Evolutionary conservation across 2,329 filamentous ascomycete species (phyloP), one percentile per base, ranked within the genome.

Genomic region (Didymellaceae sp.): DNA sequence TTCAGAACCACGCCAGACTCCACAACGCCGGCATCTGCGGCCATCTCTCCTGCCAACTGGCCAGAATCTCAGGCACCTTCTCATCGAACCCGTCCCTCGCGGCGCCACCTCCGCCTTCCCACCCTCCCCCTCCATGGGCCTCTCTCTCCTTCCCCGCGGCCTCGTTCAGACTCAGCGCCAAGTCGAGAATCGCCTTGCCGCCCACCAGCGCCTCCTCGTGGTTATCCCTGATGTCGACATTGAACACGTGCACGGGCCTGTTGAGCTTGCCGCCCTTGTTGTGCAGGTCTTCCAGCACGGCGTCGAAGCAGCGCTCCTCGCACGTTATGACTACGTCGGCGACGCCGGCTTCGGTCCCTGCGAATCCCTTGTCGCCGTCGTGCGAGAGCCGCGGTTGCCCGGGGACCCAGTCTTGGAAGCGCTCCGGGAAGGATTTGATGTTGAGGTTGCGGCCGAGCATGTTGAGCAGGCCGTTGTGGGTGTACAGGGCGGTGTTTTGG

Each of bases 251-350:
- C 0, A 99, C 94, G 0, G 94, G 92, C 2, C 91, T 81, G 73
- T 99, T 99, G 49, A 99, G 79, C 3, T 90, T 88, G 0, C 88
- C 86, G 6, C 93, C 94, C 55, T 95, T 85, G 64, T 86, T 89
- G 55, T 96, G 84, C 43, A 99, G 79, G 71, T 99, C 93, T 65
- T 99, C 94, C 9, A 99, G 83, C 25, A 99, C 94, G 4, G 94
- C 92, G 74, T 99, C 94, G 91, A 95, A 99, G 71, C 94, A 99
- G 54, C 94, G 82, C 76, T 99, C 94, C 74, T 99, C 94, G 69
- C 94, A 99, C 0, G 94, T 99, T 61, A 99, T 92, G 51, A 99
- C 92, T 6, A 97, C 80, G 70, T 99, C 94, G 0, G 96, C 92
- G 4, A 96, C 81, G 6, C 94, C 94, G 6, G 87, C 89, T 73